Evolutionary conservation across 352 stramenopile genomes (phyloP).

Genomic region (Pythium brassicae): DNA sequence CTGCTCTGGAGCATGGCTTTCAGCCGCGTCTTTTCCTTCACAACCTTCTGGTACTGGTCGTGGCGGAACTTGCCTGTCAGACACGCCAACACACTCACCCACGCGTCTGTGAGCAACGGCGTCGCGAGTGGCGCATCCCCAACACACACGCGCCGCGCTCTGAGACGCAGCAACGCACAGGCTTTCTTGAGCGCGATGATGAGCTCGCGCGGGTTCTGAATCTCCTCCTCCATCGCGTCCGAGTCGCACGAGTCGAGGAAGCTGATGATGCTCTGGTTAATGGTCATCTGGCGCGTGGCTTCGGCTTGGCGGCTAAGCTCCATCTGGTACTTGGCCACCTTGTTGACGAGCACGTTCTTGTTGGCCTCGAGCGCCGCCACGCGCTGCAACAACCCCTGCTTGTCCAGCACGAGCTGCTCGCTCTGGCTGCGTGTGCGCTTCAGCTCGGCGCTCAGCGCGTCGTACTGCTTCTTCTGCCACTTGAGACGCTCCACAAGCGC

Average conservation of each 20-base stretch:
- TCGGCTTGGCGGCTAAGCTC: constrained; percentile 64
- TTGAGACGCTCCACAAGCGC: constrained; percentile 66
- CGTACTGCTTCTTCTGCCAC: constrained; percentile 77
- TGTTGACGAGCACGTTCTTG: constrained; percentile 56
- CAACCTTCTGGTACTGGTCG: constrained; percentile 79
- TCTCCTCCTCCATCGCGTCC: constrained; percentile 63
- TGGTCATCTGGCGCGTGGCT: constrained; percentile 28
- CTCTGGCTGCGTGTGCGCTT: constrained; percentile 56
- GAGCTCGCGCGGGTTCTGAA: constrained; percentile 71
- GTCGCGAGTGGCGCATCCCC: no score
- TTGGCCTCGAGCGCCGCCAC: constrained; percentile 34
- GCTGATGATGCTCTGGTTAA: constrained; percentile 76
- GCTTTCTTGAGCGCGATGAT: constrained; percentile 80
- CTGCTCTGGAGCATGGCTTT: constrained; percentile 58
- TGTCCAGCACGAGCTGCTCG: constrained; percentile 58
- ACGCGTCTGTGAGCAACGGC: no score
- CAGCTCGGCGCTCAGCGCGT: constrained; percentile 49
- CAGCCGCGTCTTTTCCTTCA: constrained; percentile 71
- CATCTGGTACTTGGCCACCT: constrained; percentile 76
- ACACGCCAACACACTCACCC: background rate
- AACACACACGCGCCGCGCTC: background rate
- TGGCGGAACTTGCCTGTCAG: constrained; percentile 51
- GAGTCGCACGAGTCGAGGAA: constrained; percentile 72
- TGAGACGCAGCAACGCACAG: constrained; percentile 27
- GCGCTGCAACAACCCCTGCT: constrained; percentile 54